phyloP scores from a whole-genome alignment of 2,329 filamentous ascomycete species.

The Cladophialophora chaetospira region DNA sequence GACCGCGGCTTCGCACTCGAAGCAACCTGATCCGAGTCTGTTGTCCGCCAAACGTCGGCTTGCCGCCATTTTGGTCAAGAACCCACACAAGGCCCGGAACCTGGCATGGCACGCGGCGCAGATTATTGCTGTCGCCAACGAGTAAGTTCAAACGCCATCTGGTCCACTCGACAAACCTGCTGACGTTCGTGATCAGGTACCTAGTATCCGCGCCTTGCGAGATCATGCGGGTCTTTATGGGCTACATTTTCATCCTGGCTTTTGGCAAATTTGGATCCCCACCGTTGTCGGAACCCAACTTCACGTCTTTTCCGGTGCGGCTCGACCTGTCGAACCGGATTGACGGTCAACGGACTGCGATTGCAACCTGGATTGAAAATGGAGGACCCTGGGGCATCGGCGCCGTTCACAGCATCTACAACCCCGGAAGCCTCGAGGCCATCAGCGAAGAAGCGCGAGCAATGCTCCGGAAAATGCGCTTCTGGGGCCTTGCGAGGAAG shows the following conservation, averaged over 20 bases:
- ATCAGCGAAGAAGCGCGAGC: conserved; percentile 24
- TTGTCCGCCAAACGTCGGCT: conserved; percentile 21
- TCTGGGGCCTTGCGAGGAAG: conserved; percentile 25
- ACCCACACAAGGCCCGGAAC: conserved; percentile 24
- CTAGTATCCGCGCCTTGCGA: conserved; percentile 40
- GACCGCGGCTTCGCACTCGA: conserved; percentile 19
- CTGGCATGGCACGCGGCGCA: conserved; percentile 33
- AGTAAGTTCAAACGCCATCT: conserved; percentile 27
- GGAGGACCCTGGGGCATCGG: conserved; percentile 26
- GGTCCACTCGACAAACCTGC: not conserved
- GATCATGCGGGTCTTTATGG: conserved; percentile 30
- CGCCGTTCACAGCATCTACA: conserved; percentile 22
- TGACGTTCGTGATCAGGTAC: conserved; percentile 34
- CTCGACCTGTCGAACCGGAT: conserved; percentile 22
- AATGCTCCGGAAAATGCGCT: conserved; percentile 25
- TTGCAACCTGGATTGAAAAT: conserved; percentile 23
- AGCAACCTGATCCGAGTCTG: conserved; percentile 13
- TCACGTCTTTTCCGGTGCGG: conserved; percentile 15
- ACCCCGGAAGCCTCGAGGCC: conserved; percentile 17
- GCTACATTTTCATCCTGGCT: conserved; percentile 28
- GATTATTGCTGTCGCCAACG: conserved; percentile 50
- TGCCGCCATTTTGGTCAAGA: conserved; percentile 17
- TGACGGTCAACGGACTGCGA: conserved; percentile 16
- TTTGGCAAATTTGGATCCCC: conserved; percentile 25
- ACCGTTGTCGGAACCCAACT: conserved; percentile 1